Base-by-base conservation (phyloP, 371 early-diverging fungal genomes). In the Apophysomyces variabilis region DNA sequence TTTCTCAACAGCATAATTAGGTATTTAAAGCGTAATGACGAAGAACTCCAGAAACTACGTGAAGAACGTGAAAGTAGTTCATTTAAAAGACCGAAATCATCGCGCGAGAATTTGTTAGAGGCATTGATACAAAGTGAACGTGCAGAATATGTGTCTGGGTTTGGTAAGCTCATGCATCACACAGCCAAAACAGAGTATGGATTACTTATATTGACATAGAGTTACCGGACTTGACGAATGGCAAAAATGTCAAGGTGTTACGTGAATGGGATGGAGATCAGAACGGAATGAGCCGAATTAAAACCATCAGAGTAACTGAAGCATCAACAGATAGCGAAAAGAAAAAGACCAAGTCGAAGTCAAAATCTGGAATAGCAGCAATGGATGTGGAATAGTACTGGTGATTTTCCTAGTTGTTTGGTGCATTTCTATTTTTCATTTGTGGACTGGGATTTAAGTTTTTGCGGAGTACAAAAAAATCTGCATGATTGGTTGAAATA, bases 191-290 rank as follows among this genome's bases (percentile, higher is more conserved):
- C 50, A 11, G 14, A 41, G 45, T 12, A 32, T 16, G 38, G n/a
- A 39, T 37, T 36, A 4, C 12, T 64, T 7, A 50, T 66, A 47
- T 14, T 62, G 61, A 26, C 32, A 26, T 66, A 87, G 88, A 86
- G 65, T 63, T 88, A 44, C 88, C 88, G 13, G 86, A 86, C 62
- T 71, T 88, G 61, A 80, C 85, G 18, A 85, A 83, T 59, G 80
- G 82, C 37, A 85, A 85, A 65, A 78, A 73, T 39, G 73, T 88
- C 38, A 74, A 80, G 63, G 21, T 83, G 5, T 64, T 88, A 41
- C 82, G 84, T 47, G 74, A 80, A 36, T 88, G 87, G 88, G 85
- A 88, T 66, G 87, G 88, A 7, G 88, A 88, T 68, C 73, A 76
- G 41, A 86, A 86, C 65, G 71, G 76, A 37, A 77, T 80, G 77